Conservation (phyloP, 2,329 filamentous ascomycete species). For the Coccinonectria pachysandricola region DNA sequence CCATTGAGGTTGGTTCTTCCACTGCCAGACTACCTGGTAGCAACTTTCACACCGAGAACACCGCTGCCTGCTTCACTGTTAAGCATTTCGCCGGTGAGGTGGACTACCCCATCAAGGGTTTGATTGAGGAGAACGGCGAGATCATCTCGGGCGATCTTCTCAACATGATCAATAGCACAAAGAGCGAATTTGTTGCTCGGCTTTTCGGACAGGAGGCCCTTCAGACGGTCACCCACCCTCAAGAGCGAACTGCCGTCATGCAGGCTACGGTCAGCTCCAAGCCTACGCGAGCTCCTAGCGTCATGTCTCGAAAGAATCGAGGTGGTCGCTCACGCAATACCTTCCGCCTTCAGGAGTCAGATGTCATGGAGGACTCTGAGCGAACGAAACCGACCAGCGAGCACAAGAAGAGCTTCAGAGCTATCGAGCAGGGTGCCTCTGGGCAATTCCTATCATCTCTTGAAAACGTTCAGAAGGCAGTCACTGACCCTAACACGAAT, state of each 20-base stretch:
- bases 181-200: constrained; percentile 78
- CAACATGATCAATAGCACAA: constrained; percentile 81
- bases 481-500: constrained; percentile 75
- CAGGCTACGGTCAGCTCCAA: constrained; percentile 95
- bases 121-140: constrained; percentile 93
- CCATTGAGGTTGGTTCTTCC: constrained; percentile 68
- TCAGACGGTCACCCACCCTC: constrained; percentile 85
- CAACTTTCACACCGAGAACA: constrained; percentile 80
- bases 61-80: constrained; percentile 72
- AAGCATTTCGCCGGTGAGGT: constrained; percentile 96
- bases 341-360: constrained; percentile 28
- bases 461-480: constrained; percentile 80
- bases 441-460: constrained; percentile 85
- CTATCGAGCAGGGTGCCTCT: constrained; percentile 71
- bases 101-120: constrained; percentile 77
- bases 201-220: constrained; percentile 95
- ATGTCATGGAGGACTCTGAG: constrained; percentile 37
- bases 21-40: constrained; percentile 73
- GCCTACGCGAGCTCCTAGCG: constrained; percentile 82
- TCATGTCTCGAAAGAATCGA: constrained; percentile 69
- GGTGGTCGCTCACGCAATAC: constrained; percentile 24
- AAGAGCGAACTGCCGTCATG: constrained; percentile 82
- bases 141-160: constrained; percentile 92
- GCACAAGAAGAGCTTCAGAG: constrained; percentile 32
- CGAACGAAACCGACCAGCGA: constrained; percentile 37